Evolutionary conservation across 352 stramenopile species (phyloP), one percentile per base, ranked within the genome.

Genomic region (Phytophthora podocarpi): DNA sequence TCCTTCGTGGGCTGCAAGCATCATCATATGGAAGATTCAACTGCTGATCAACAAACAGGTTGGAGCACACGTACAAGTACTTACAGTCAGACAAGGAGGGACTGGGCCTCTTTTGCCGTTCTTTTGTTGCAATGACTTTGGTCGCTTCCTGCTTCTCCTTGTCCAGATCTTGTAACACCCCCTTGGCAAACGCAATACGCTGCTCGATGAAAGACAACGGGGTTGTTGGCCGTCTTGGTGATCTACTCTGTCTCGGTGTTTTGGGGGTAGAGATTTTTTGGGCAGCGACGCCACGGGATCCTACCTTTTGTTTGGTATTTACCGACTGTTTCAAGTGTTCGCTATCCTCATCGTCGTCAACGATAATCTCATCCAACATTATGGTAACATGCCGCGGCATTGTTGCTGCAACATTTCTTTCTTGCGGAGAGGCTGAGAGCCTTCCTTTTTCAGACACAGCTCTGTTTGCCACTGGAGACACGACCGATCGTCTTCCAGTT

Each of bases 331-430:
- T 28, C 15, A 4, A 15, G 7, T 11, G 46, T 28, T 45, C 50
- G 18, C 42, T 60, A 26, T 67, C 58, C 1, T 50, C 47, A 34
- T 66, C 57, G 10, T 67, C 58, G 18, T 67, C 59, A n/a, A 63
- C 59, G 18, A 67, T 67, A 53, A 67, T 67, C 11, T 67, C 51
- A 55, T 67, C 59, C 59, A 57, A 57, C 35, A 35, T 41, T 30
- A 63, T 43, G 1, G 51, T 67, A 28, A 63, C 51, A 42, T 67
- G 59, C 15, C 59, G 41, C 23, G 51, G 42, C 43, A 67, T 61
- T 2, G 35, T 15, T 18, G 20, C 0, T n/a, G 42, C 42, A n/a
- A n/a, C 42, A 23, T 41, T 46, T 4, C 24, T 37, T 3, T 3
- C 26, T 16, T 24, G 16, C 41, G 43, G 30, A 4, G 18, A 26